Evolutionary conservation across 768 basidiomycete genomes (phyloP).

Genomic region (Leccinum broughii): DNA sequence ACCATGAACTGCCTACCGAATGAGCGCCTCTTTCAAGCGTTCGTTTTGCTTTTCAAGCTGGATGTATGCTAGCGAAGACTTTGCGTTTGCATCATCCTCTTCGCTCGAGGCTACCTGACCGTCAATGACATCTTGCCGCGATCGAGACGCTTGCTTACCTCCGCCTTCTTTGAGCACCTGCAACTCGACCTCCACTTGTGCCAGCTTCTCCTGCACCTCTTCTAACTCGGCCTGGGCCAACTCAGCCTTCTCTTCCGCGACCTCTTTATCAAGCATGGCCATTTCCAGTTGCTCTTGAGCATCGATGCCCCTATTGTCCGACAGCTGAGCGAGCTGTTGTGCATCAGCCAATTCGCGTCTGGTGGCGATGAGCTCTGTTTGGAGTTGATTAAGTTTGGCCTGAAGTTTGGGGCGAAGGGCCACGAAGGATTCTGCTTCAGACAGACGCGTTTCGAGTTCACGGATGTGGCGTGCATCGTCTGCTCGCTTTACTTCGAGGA

Average conservation of each 20-base stretch:
- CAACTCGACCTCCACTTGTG: conserved; percentile 81
- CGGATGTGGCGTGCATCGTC: conserved; percentile 86
- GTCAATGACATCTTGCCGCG: conserved; percentile 7
- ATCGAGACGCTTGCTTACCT: conserved; percentile 19
- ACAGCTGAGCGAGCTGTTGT: conserved; percentile 69
- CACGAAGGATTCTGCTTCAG: conserved; percentile 82
- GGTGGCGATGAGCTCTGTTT: conserved; percentile 74
- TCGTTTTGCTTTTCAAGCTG: conserved; percentile 98
- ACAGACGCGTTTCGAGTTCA: conserved; percentile 80
- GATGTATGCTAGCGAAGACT: conserved; percentile 65
- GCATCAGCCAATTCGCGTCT: conserved; percentile 78
- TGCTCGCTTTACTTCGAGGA: conserved; percentile 82
- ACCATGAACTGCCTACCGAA: conserved; percentile 51
- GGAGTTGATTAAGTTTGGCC: conserved; percentile 79
- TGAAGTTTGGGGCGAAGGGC: conserved; percentile 87
- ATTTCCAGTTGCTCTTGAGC: conserved; percentile 91
- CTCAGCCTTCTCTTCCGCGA: conserved; percentile 93
- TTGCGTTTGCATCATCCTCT: conserved; percentile 38
- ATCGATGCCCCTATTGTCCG: conserved; percentile 73
- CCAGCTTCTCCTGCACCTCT: conserved; percentile 74
- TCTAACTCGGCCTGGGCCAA: conserved; percentile 75
- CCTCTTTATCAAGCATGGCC: conserved; percentile 92
- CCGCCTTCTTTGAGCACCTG: conserved; percentile 69
- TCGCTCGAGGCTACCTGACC: conserved; percentile 24
- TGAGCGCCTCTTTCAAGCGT: conserved; percentile 89